Base-by-base conservation (phyloP, 345 rosid genomes). In the Turritis glabra region DNA sequence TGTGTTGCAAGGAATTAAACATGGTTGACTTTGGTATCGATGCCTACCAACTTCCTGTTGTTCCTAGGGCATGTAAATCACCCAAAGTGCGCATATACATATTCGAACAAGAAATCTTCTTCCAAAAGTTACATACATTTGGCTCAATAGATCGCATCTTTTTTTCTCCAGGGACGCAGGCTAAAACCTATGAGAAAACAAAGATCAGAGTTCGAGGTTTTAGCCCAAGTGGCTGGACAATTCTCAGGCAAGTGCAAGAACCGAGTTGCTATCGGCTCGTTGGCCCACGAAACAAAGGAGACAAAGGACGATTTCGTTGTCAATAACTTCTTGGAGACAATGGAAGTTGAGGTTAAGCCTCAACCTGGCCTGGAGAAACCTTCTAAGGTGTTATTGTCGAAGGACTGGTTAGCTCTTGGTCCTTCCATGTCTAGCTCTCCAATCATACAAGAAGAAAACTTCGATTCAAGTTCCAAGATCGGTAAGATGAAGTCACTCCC, bases 351-450 rank as follows among this genome's bases (percentile, higher is more conserved):
- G 18, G 37, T 7, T 48, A 76, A 76, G 32, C 61, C 69, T 21
- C 59, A 69, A 22, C 56, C 29, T 62, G 22, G 76, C 56, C 52
- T 54, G 33, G 73, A 69, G 40, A 69, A 69, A 27, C 72, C 63
- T 41, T 17, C 53, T 30, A 67, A 76, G 23, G 63, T 76, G 38
- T 61, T 71, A 17, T 55, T 69, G 38, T 85, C 64, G 17, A 69
- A 66, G 53, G 72, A 67, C 61, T 40, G 64, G 69, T 72, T 74
- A 74, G 75, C 77, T 64, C 68, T 58, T 11, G 75, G 68, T 60
- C 67, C 76, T 40, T 77, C 82, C 25, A 21, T 43, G 13, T 50
- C 80, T 33, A 55, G 8, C 17, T 78, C 80, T 44, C 54, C 67
- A 71, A 21, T 57, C 8, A 43, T 53, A 81, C 63, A 52, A 40